Percentiles rank a stretch among this genome's conserved stretches.
phyloP scores from a whole-genome alignment of 108 stramenopile genomes.

The Nitzschia palea region DNA sequence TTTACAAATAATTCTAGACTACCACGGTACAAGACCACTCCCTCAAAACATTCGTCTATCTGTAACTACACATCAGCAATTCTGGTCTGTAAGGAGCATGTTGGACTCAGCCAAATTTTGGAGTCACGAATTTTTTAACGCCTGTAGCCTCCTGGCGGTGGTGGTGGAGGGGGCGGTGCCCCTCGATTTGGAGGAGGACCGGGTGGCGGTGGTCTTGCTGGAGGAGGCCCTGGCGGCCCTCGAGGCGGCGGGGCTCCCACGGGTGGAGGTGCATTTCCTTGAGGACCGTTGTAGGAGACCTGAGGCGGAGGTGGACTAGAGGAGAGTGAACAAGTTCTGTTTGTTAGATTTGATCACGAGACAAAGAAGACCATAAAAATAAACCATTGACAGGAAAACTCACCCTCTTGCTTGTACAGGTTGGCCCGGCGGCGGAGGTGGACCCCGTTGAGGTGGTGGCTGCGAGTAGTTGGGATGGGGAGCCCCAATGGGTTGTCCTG shows the following conservation, averaged over 20 bases:
- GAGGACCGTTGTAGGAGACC: conserved; percentile 6
- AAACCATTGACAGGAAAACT: too few species aligned
- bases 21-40: too few species aligned
- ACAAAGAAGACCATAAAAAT: too few species aligned
- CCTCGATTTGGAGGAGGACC: conserved; percentile 25
- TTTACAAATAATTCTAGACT: too few species aligned
- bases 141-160: conserved; percentile 22
- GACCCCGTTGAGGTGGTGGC: conserved; percentile 7
- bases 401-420: background rate
- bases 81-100: too few species aligned
- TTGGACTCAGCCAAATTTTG: too few species aligned
- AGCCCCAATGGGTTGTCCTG: background rate
- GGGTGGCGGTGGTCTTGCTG: conserved; percentile 20
- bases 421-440: conserved; percentile 9
- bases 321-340: too few species aligned
- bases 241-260: background rate
- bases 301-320: conserved; percentile 9
- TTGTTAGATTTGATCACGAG: too few species aligned
- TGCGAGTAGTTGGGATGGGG: background rate
- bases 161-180: conserved; percentile 29
- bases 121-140: conserved; percentile 10
- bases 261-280: conserved; percentile 15
- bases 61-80: too few species aligned
- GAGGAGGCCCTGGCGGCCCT: conserved; percentile 23
- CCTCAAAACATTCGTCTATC: too few species aligned